Conservation (phyloP, 2,329 filamentous ascomycete species). For the Zymoseptoria pseudotritici region DNA sequence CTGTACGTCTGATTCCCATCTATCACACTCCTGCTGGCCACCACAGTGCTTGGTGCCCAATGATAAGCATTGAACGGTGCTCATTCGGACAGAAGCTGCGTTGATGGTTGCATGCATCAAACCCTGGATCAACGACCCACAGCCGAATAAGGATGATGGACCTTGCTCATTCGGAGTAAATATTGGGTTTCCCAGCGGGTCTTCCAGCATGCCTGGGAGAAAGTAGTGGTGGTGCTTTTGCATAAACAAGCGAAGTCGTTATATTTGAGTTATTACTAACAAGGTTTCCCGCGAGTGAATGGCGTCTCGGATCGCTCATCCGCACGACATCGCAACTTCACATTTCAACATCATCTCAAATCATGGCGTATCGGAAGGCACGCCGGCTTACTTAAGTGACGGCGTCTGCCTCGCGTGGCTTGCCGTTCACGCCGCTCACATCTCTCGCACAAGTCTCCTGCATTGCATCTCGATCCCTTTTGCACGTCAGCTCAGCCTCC, state of each 20-base stretch:
- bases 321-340: not conserved
- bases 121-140: not conserved
- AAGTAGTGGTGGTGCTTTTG: not conserved
- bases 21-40: not conserved
- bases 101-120: not conserved
- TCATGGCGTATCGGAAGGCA: not conserved
- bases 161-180: not conserved
- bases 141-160: not conserved
- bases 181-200: not conserved
- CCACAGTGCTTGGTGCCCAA: not conserved
- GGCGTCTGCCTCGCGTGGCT: no score
- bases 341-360: not conserved
- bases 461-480: not conserved
- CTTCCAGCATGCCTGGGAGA: not conserved
- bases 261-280: not conserved
- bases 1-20: not conserved
- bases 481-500: not conserved
- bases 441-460: not conserved
- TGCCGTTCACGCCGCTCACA: no score
- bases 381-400: not conserved
- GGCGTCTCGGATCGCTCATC: not conserved
- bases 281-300: not conserved
- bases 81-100: not conserved
- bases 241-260: not conserved
- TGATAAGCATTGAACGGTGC: not conserved